A percentile compares a stretch with the other conserved stretches of the same genome.
Evolutionary conservation across 495 filamentous ascomycete genomes (phyloP).

Genomic region (Parachaetomium inaequale): DNA sequence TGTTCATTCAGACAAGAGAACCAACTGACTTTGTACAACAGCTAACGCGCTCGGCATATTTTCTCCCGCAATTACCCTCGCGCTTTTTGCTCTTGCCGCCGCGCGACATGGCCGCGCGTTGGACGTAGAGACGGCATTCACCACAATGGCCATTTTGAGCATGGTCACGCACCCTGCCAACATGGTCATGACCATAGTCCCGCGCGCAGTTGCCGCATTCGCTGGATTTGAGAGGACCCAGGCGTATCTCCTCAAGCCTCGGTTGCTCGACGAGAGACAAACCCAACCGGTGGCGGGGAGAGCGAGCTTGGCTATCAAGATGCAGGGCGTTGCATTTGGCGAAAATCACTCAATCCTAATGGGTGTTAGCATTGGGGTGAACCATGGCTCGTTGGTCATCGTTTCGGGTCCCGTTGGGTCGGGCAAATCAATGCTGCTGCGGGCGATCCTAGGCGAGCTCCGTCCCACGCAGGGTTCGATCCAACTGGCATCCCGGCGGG

Average conservation of each 20-base stretch:
- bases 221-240: conserved; percentile 39
- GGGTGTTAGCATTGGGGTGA: conserved; percentile 15
- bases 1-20: not conserved
- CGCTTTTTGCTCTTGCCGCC: conserved; percentile 36
- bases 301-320: not conserved
- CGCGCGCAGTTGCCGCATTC: conserved; percentile 31
- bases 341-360: conserved; percentile 15
- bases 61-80: conserved; percentile 39
- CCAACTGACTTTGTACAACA: not conserved
- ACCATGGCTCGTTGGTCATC: conserved; percentile 11
- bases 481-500: conserved; percentile 16
- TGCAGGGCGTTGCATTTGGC: not conserved
- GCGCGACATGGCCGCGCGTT: conserved; percentile 16
- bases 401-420: conserved; percentile 48
- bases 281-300: not conserved
- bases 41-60: conserved; percentile 45
- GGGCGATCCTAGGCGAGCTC: conserved; percentile 52
- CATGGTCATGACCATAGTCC: conserved; percentile 42
- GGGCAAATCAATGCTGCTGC: conserved; percentile 56
- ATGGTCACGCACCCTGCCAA: conserved; percentile 42
- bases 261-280: not conserved
- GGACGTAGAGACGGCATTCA: conserved; percentile 38
- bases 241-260: conserved; percentile 16
- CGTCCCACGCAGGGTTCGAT: conserved; percentile 44
- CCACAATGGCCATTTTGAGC: conserved; percentile 35